Percentiles rank a stretch among this genome's conserved stretches.
Evolutionary conservation across 1,284 basidiomycete genomes (phyloP).

Genomic region (Porogramme epimiltina): DNA sequence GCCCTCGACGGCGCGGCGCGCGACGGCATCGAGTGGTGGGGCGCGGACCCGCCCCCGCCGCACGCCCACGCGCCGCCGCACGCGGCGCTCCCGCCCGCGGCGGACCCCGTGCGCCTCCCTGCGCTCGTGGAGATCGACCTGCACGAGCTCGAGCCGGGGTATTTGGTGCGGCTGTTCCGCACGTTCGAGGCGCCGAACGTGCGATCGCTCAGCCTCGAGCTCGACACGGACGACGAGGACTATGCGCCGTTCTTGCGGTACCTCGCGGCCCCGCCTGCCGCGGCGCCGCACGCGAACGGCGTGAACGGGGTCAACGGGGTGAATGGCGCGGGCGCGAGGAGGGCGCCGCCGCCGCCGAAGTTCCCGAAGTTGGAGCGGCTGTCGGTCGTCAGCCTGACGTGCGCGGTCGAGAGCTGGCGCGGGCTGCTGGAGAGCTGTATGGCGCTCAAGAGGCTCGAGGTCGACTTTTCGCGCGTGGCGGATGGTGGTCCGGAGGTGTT

Average conservation of each 20-base stretch:
- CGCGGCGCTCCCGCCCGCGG: slow-evolving; percentile 33
- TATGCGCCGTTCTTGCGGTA: slow-evolving; percentile 48
- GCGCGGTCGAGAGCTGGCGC: slow-evolving; percentile 39
- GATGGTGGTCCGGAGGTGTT: slow-evolving; percentile 30
- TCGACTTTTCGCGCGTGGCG: slow-evolving; percentile 45
- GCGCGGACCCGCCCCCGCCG: slow-evolving; percentile 9
- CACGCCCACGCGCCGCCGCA: not conserved
- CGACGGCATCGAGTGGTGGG: slow-evolving; percentile 24
- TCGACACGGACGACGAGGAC: slow-evolving; percentile 48
- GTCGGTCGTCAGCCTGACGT: slow-evolving; percentile 47
- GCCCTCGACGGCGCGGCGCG: slow-evolving; percentile 28
- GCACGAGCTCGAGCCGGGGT: slow-evolving; percentile 56
- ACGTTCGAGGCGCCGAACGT: slow-evolving; percentile 47
- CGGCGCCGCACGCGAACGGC: too few species aligned
- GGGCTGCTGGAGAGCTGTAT: slow-evolving; percentile 38
- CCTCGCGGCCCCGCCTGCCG: slow-evolving; percentile 26
- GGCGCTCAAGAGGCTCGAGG: slow-evolving; percentile 43
- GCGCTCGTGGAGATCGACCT: slow-evolving; percentile 47
- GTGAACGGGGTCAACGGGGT: not conserved
- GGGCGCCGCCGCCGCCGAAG: slow-evolving; percentile 14
- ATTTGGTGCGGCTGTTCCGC: slow-evolving; percentile 43
- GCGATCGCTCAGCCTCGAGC: slow-evolving; percentile 45
- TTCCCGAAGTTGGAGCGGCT: slow-evolving; percentile 44
- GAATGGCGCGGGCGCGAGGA: not conserved
- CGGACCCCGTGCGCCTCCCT: slow-evolving; percentile 37